A percentile compares a stretch with the other conserved stretches of the same genome.
Conservation (phyloP, 2,329 filamentous ascomycete genomes). For the Magnaporthiopsis incrustans region DNA sequence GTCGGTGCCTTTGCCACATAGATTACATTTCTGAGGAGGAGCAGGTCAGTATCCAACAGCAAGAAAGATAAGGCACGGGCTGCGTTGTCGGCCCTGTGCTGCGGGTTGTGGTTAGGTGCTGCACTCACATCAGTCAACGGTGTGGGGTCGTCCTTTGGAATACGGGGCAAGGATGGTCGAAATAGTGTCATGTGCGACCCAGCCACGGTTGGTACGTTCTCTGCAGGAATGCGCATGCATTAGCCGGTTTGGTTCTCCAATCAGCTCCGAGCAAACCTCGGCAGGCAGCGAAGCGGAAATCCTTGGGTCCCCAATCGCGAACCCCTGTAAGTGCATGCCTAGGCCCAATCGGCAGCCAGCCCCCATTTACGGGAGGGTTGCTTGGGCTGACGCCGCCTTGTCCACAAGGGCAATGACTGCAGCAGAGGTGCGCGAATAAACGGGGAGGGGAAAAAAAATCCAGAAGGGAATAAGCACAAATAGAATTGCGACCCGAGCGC, state of each 20-base stretch:
- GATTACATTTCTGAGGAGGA: constrained; percentile 63
- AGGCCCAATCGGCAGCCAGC: neutral
- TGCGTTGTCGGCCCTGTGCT: neutral
- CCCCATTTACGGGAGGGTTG: neutral
- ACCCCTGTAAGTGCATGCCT: neutral
- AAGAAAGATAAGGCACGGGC: neutral
- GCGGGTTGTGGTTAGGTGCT: neutral
- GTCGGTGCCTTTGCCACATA: constrained; percentile 74
- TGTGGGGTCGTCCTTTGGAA: constrained; percentile 45
- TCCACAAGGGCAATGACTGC: neutral
- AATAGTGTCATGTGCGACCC: constrained; percentile 96
- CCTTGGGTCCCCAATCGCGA: neutral
- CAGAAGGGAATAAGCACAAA: constrained; percentile 12
- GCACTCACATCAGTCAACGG: constrained; percentile 33
- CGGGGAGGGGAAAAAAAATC: neutral
- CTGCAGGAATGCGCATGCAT: constrained; percentile 29
- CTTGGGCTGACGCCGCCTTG: neutral
- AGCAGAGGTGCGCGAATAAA: neutral
- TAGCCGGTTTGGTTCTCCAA: constrained; percentile 17
- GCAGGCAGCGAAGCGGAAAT: constrained; percentile 7
- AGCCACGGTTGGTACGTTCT: constrained; percentile 73
- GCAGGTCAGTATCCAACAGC: constrained; percentile 8
- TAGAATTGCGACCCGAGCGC: neutral
- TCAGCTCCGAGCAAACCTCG: constrained; percentile 12
- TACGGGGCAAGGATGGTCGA: constrained; percentile 67